A percentile compares a stretch with the other conserved stretches of the same genome.
Evolutionary conservation across 2,329 filamentous ascomycete genomes (phyloP).

Genomic region (Neospermospora avenae): DNA sequence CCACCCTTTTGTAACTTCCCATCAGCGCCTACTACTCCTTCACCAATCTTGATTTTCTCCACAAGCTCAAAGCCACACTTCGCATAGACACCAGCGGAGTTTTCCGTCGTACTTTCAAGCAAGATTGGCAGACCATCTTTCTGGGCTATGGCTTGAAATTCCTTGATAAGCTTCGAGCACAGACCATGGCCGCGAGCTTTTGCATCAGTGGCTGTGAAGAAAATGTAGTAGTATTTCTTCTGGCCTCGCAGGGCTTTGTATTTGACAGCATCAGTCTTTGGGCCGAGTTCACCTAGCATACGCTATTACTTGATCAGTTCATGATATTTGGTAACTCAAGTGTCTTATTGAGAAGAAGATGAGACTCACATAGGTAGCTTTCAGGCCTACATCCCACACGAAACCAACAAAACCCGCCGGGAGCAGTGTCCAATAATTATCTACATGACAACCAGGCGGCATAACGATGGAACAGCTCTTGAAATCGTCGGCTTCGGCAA

Average conservation of each 20-base stretch:
- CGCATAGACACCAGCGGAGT: constrained; percentile 15
- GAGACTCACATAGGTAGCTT: not conserved
- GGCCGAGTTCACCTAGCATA: constrained; percentile 19
- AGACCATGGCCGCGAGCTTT: constrained; percentile 14
- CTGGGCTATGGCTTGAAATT: constrained; percentile 14
- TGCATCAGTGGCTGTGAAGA: constrained; percentile 19
- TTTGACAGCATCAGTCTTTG: constrained; percentile 13
- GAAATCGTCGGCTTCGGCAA: constrained; percentile 20
- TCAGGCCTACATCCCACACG: constrained; percentile 22
- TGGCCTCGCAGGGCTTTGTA: constrained; percentile 5
- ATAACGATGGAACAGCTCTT: constrained; percentile 19
- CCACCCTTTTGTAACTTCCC: constrained; percentile 14
- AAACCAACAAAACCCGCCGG: constrained; percentile 20
- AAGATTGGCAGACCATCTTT: constrained; percentile 20
- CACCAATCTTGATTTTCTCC: constrained; percentile 18
- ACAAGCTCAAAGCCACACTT: constrained; percentile 23
- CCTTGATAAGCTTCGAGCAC: constrained; percentile 13
- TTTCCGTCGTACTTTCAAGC: constrained; percentile 22
- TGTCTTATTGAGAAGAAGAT: not conserved
- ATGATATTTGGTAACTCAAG: too few species aligned
- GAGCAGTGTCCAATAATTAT: constrained; percentile 20
- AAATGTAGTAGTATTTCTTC: constrained; percentile 23
- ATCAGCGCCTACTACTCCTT: constrained; percentile 16
- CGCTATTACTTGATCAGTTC: too few species aligned
- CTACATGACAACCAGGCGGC: constrained; percentile 17